Evolutionary conservation across 139 green algal species (phyloP).

Genomic region (Chlorella sp.): DNA sequence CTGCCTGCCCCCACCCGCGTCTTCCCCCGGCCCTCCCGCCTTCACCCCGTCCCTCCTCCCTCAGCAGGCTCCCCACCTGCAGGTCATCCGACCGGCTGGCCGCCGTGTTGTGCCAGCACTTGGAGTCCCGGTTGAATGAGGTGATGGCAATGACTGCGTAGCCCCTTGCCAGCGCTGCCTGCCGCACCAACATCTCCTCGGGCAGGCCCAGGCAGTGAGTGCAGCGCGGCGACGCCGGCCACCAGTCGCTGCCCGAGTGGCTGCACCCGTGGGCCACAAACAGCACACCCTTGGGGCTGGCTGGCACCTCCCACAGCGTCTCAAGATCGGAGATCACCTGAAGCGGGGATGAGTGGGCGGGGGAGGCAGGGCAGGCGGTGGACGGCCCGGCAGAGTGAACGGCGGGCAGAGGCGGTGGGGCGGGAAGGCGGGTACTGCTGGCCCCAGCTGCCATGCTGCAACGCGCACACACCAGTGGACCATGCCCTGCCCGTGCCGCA

Average conservation of each 20-base stretch:
- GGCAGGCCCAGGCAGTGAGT: constrained; percentile 67
- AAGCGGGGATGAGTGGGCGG: not conserved
- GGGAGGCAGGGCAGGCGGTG: no score
- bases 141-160: constrained; percentile 61
- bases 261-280: constrained; percentile 65
- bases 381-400: not conserved
- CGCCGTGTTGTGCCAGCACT: constrained; percentile 62
- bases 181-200: constrained; percentile 63
- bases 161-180: constrained; percentile 43
- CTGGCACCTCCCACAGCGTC: constrained; percentile 25
- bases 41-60: not conserved
- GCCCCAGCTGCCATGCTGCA: not conserved
- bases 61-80: not conserved
- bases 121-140: constrained; percentile 44
- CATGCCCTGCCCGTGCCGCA: no score
- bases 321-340: constrained; percentile 11
- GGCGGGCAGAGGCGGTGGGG: not conserved
- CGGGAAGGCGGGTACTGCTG: not conserved
- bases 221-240: constrained; percentile 49
- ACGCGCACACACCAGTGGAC: no score
- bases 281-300: constrained; percentile 1
- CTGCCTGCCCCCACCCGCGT: not conserved
- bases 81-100: constrained; percentile 2
- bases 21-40: no score
- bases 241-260: constrained; percentile 70